Percentiles rank a stretch among this genome's conserved stretches.
Evolutionary conservation across 192 early-diverging fungal genomes (phyloP).

Genomic region (Piromyces finnis): DNA sequence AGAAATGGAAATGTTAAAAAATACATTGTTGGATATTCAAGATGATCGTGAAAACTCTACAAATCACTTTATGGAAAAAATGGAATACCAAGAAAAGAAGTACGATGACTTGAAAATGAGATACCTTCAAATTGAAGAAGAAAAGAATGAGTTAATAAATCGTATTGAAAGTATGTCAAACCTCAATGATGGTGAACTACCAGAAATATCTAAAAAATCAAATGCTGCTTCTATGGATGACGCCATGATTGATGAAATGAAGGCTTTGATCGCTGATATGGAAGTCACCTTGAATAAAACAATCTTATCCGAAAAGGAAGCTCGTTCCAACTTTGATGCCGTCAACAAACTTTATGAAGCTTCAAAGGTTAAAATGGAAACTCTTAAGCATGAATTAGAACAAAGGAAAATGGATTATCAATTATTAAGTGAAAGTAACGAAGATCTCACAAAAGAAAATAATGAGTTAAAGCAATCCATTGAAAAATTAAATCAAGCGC

Average conservation of each 20-base stretch:
- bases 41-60: neutral
- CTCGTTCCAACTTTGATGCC: neutral
- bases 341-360: neutral
- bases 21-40: neutral
- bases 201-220: neutral
- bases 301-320: neutral
- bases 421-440: neutral
- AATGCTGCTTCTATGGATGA: neutral
- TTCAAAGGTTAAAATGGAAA: neutral
- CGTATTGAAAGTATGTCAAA: neutral
- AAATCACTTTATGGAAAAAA: neutral
- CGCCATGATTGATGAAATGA: neutral
- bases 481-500: neutral
- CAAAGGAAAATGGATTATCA: neutral
- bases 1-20: neutral
- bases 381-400: neutral
- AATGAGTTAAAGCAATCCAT: neutral
- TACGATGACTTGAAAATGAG: neutral
- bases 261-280: neutral
- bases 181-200: neutral
- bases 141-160: neutral
- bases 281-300: neutral
- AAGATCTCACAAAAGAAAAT: neutral
- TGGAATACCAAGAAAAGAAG: neutral
- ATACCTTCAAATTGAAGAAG: neutral